These are phyloP conservation scores for Avena eriantha DNA, from an alignment of 176 grass and related monocot genomes.

Conservation along the genomic window DNA sequence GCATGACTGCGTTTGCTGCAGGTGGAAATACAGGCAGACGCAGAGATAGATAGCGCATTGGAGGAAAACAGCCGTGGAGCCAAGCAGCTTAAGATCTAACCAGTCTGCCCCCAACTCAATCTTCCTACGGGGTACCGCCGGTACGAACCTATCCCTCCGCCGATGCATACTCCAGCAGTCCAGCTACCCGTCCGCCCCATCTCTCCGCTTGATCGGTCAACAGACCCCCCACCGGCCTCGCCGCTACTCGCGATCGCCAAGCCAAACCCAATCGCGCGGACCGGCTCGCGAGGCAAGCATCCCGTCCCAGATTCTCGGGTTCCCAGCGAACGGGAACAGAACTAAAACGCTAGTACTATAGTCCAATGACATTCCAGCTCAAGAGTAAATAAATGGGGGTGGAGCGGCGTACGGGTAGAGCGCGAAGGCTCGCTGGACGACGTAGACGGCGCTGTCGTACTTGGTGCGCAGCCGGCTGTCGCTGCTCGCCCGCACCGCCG, in stretches of 20 bases:
- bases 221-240: conserved; percentile 1
- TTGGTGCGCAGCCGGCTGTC: conserved; percentile 86
- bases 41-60: neutral
- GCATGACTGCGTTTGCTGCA: neutral
- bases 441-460: conserved; percentile 87
- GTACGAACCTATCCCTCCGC: neutral
- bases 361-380: neutral
- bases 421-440: conserved; percentile 93
- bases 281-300: conserved; percentile 2
- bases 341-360: neutral
- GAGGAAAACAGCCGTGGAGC: neutral
- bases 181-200: neutral
- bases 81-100: conserved; percentile 35
- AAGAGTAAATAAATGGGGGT: neutral
- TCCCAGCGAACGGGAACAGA: neutral
- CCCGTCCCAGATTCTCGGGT: conserved; percentile 21
- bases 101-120: conserved; percentile 1
- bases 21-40: neutral
- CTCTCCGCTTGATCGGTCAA: conserved; percentile 19
- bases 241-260: neutral
- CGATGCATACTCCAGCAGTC: neutral
- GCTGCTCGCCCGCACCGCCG: conserved; percentile 70
- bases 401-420: conserved; percentile 76
- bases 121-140: neutral
- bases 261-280: conserved; percentile 22